phyloP scores from a whole-genome alignment of 2,329 filamentous ascomycete genomes.

The Verticillium dahliae region DNA sequence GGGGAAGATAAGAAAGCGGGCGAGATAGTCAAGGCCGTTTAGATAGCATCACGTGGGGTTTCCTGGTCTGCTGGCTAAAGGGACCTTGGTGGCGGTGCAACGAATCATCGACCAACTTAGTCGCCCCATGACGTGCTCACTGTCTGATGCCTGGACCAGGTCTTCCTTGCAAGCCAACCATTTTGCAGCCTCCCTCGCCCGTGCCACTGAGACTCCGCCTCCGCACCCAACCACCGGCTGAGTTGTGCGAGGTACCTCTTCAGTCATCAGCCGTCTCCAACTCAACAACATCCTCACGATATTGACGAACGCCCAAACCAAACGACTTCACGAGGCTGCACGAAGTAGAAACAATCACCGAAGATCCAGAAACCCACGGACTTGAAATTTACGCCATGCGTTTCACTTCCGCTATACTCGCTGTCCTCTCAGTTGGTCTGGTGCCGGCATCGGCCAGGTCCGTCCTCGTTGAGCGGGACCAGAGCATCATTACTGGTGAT shows the following conservation, averaged over 20 bases:
- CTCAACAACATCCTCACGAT: conserved; percentile 5
- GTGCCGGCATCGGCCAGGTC: conserved; percentile 35
- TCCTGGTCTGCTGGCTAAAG: background rate
- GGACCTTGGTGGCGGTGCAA: background rate
- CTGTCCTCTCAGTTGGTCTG: conserved; percentile 37
- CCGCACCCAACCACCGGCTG: conserved; percentile 9
- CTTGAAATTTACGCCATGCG: conserved; percentile 24
- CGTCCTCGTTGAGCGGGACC: conserved; percentile 38
- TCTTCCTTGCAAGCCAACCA: conserved; percentile 6
- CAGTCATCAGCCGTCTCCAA: conserved; percentile 1
- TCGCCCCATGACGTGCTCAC: conserved; percentile 12
- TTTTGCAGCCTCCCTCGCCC: conserved; percentile 6
- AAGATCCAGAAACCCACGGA: background rate
- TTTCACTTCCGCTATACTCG: conserved; percentile 33
- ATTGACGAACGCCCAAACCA: background rate
- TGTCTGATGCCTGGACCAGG: conserved; percentile 2
- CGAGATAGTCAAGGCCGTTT: background rate
- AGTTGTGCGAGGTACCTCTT: background rate
- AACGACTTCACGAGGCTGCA: too few relatives aligned
- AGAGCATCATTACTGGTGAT: conserved; percentile 41
- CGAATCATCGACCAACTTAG: conserved; percentile 9
- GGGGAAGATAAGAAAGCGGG: background rate
- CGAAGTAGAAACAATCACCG: background rate
- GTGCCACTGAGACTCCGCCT: conserved; percentile 5
- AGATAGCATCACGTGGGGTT: background rate